A percentile compares a stretch with the other conserved stretches of the same genome.
Evolutionary conservation across 805 yeast genomes (phyloP).

Genomic region (Kluyveromyces nonfermentans): DNA sequence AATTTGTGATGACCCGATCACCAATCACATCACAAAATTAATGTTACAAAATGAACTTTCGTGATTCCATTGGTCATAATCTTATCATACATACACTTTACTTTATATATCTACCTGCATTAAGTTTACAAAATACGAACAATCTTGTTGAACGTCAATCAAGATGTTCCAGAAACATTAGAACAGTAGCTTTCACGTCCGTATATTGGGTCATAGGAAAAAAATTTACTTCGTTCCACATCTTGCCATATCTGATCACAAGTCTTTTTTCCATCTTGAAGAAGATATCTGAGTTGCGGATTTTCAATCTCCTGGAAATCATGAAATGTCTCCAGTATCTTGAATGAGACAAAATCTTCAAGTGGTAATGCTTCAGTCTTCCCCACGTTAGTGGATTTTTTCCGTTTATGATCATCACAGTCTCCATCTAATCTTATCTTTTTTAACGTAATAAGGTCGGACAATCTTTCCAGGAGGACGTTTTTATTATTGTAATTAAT

Average conservation of each 20-base stretch:
- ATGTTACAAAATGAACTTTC: no score
- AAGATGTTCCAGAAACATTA: not conserved
- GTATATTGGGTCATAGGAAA: not conserved
- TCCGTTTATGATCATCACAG: not conserved
- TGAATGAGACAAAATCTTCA: not conserved
- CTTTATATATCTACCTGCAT: no score
- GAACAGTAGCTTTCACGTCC: not conserved
- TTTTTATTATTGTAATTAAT: conserved; percentile 1
- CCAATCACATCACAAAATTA: no score
- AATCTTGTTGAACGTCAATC: not conserved
- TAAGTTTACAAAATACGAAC: not conserved
- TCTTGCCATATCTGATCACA: not conserved
- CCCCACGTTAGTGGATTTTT: not conserved
- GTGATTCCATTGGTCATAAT: no score
- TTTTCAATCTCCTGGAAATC: not conserved
- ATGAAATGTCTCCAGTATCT: not conserved
- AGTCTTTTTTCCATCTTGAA: not conserved
- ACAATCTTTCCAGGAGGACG: not conserved
- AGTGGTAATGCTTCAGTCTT: not conserved
- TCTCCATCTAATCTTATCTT: not conserved
- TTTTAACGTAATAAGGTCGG: not conserved
- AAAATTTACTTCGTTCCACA: not conserved
- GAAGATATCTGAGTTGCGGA: not conserved
- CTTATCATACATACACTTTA: no score
- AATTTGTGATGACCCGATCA: no score